Base-by-base conservation (phyloP, 257 asterid species). In the Penstemon newberryi region DNA sequence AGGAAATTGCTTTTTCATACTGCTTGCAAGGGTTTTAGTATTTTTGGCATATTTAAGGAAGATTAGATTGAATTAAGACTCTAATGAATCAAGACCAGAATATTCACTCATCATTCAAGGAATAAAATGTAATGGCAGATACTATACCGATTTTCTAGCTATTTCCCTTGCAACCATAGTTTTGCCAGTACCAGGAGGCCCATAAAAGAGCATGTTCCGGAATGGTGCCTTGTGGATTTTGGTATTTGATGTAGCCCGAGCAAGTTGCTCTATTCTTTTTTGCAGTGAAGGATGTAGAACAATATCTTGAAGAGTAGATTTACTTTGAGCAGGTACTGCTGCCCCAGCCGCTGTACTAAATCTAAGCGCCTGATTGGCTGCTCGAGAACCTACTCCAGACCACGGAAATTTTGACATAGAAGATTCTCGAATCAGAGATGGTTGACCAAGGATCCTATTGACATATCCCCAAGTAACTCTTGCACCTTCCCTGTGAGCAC, bases 181-280 rank as follows among this genome's bases (percentile, higher is more conserved):
- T 85, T 94, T 94, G 37, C 99, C 99, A 5, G 99, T 94, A 67
- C 99, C 99, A 65, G 99, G 99, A 75, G 95, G 96, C 25, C 99
- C 99, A 73, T 91, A 91, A 73, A 94, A 94, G 60, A 94, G 95
- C 97, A 94, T 89, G 81, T 94, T 94, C 65, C 99, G 88, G 52
- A 94, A 94, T 7, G 99, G 97, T 57, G 99, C 99, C 88, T 85
- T 88, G 75, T 94, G 94, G 73, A 77, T 73, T 77, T 94, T 94
- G 44, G 99, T 94, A 85, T 94, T 94, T 44, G 97, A 86, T 11
- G 99, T 94, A 75, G 99, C 96, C 63, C 95, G 89, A 71, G 99
- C 90, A 71, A 94, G 96, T 70, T 89, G 96, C 71, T 89, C 91
- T 69, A 94, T 85, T 84, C 99, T 84, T 77, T 77, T 94, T 66